These are phyloP conservation scores for Tuber calosporum DNA, from an alignment of 495 filamentous ascomycete species.

Conservation along the genomic window DNA sequence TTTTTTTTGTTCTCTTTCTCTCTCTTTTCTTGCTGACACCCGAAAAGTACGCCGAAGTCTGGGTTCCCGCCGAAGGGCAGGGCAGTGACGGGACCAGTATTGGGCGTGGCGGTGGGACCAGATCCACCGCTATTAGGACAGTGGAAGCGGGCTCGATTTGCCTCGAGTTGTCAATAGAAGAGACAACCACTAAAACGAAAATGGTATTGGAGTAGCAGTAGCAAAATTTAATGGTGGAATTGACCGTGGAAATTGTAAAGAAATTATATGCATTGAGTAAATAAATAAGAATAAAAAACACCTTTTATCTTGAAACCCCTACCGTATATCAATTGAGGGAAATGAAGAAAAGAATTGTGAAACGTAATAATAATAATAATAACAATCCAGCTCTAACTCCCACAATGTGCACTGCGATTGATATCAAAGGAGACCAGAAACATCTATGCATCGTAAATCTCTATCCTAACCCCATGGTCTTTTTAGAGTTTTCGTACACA, in stretches of 20 bases:
- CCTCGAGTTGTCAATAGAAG: constrained; percentile 38
- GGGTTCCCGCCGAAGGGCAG: constrained; percentile 32
- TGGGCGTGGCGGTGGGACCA: constrained; percentile 18
- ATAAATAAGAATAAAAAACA: constrained; percentile 13
- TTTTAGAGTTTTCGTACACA: constrained; percentile 93
- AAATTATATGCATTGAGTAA: constrained; percentile 3
- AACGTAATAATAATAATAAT: constrained; percentile 10
- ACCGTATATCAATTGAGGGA: background rate
- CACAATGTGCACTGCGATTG: constrained; percentile 19
- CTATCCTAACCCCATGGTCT: constrained; percentile 60
- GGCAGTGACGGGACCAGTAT: background rate
- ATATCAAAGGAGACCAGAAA: constrained; percentile 22
- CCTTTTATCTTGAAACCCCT: constrained; percentile 19
- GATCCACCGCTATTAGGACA: constrained; percentile 29
- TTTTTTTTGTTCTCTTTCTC: background rate
- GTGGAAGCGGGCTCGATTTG: constrained; percentile 32
- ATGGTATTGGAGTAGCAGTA: constrained; percentile 18
- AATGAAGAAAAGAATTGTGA: background rate
- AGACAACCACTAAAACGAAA: constrained; percentile 34
- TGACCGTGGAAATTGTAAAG: background rate
- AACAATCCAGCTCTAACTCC: constrained; percentile 9
- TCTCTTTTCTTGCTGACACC: constrained; percentile 1
- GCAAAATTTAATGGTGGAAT: background rate
- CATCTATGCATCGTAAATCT: constrained; percentile 7
- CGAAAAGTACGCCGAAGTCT: constrained; percentile 25